Evolutionary conservation across 179 eudicot genomes (phyloP).

Genomic region (Monotropa hypopitys): DNA sequence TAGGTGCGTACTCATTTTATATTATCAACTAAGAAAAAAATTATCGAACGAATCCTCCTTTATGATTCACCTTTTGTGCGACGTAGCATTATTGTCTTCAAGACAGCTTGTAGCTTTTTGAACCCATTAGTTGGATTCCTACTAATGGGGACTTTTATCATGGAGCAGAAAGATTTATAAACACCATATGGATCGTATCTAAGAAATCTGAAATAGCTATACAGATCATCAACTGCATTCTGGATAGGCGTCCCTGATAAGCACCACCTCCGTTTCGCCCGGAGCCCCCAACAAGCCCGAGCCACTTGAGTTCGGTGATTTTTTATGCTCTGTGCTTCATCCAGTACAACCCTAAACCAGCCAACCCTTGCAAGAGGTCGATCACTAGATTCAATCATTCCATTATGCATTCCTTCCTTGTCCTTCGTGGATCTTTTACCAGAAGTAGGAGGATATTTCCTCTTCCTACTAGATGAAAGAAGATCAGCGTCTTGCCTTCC

Average conservation of each 20-base stretch:
- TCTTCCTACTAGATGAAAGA: conserved; percentile 35
- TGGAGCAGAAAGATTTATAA: conserved; percentile 49
- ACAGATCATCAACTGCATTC: conserved; percentile 93
- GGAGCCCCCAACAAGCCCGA: conserved; percentile 98
- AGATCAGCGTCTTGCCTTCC: conserved; percentile 18
- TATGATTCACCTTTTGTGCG: conserved; percentile 73
- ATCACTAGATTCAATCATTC: conserved; percentile 31
- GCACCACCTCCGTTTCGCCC: conserved; percentile 98
- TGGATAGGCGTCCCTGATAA: conserved; percentile 98
- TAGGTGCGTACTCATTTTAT: not conserved
- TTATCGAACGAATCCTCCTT: not conserved
- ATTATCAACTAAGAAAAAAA: not conserved
- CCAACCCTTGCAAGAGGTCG: conserved; percentile 80
- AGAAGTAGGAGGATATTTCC: conserved; percentile 45
- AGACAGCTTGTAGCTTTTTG: conserved; percentile 76
- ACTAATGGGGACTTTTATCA: conserved; percentile 60
- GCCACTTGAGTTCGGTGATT: conserved; percentile 83
- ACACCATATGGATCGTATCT: conserved; percentile 78
- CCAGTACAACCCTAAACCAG: conserved; percentile 96
- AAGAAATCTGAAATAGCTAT: conserved; percentile 93
- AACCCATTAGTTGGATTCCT: conserved; percentile 58
- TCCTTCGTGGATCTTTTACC: conserved; percentile 30
- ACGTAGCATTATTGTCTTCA: conserved; percentile 90
- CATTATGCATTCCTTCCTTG: conserved; percentile 32
- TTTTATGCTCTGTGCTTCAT: conserved; percentile 96